Evolutionary conservation across 768 basidiomycete genomes (phyloP).

Genomic region (Russula ochroleuca): DNA sequence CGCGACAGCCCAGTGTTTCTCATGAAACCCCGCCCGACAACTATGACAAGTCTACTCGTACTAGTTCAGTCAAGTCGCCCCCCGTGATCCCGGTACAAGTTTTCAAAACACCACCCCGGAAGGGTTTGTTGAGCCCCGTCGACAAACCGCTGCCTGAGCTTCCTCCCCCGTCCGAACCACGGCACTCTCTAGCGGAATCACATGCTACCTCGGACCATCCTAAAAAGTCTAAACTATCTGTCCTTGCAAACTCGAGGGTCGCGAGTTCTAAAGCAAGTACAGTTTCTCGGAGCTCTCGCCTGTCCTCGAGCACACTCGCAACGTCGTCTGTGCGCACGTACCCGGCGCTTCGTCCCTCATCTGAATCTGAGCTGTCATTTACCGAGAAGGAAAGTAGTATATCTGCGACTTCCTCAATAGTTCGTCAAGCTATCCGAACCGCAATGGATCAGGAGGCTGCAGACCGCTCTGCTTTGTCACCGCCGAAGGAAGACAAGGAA

Average conservation of each 20-base stretch:
- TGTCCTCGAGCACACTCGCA: constrained; percentile 37
- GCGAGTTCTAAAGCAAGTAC: constrained; percentile 37
- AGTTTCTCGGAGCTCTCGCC: constrained; percentile 47
- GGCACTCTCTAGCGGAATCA: constrained; percentile 21
- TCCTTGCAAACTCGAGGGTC: constrained; percentile 56
- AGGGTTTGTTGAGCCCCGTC: constrained; percentile 8
- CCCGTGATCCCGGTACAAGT: constrained; percentile 25
- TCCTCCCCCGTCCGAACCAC: constrained; percentile 34
- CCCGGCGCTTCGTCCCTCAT: constrained; percentile 62
- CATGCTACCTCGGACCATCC: constrained; percentile 19
- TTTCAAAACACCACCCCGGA: constrained; percentile 13
- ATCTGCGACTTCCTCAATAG: constrained; percentile 56
- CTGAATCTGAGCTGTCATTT: constrained; percentile 44
- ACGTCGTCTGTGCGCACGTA: constrained; percentile 68
- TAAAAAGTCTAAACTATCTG: constrained; percentile 60
- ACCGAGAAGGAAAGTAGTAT: constrained; percentile 15
- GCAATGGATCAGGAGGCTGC: constrained; percentile 59
- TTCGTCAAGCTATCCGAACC: constrained; percentile 62
- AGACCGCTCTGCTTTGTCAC: constrained; percentile 35
- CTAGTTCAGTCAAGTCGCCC: constrained; percentile 5
- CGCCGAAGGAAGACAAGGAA: constrained; percentile 14
- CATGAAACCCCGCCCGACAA: constrained; percentile 49
- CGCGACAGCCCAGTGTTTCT: constrained; percentile 39
- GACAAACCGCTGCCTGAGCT: constrained; percentile 27
- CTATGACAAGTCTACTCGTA: constrained; percentile 42